Evolutionary conservation across 768 basidiomycete genomes (phyloP), one percentile per base, ranked within the genome.

Genomic region (Agrocybe pediades): DNA sequence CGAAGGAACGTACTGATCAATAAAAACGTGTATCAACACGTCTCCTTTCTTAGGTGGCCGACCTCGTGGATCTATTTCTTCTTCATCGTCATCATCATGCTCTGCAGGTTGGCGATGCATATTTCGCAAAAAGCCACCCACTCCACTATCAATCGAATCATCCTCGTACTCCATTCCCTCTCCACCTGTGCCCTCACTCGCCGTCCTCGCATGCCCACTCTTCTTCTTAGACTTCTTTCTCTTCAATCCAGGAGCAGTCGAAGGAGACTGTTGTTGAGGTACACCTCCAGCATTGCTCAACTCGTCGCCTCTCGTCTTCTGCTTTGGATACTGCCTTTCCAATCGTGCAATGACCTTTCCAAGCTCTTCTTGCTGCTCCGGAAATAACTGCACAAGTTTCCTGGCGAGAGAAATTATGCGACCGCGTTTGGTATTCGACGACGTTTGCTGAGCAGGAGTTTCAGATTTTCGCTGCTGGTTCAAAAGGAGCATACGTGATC

Each of bases 341-440:
- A 71, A 41, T 41, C 64, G 54, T 20, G 51, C 41, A 57, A 69
- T 59, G 44, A 71, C 60, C 41, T 54, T 55, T 39, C 57, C 57
- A 46, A 73, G 62, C 17, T 68, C 61, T 41, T 62, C 60, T 36
- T 46, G 58, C 53, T 87, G 81, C 56, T 80, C 76, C 17, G 83
- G 83, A 65, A 85, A 87, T 30, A 78, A 70, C 55, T 78, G 71
- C 42, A 80, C 75, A 46, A 87, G 67, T 60, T 83, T 82, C 56
- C 77, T 77, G 9, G 83, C 83, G 7, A 87, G 74, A 50, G 76
- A 68, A 13, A 84, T 75, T 27, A 87, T 62, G 49, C 81, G 80
- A 7, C 79, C 67, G 54, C 64, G 62, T 51, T 70, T 68, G 43
- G 47, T 65, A 49, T 65, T 61, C 19, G 63, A 57, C 9, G 53